phyloP scores from a whole-genome alignment of 2,329 filamentous ascomycete species.

The Talaromyces funiculosus region DNA sequence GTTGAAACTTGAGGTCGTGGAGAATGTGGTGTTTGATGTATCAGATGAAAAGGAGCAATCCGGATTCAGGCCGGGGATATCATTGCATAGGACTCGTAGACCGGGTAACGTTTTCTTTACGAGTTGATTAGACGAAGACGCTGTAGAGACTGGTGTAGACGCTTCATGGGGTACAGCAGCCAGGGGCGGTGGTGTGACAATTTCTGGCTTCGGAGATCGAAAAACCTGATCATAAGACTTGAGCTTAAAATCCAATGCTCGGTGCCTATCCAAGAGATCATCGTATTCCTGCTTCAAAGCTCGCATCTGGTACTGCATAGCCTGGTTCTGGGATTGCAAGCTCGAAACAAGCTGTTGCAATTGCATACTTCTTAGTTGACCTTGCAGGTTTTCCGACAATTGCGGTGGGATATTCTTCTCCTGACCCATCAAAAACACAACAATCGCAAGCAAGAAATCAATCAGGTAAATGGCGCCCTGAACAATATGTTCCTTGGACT shows the following conservation, averaged over 20 bases:
- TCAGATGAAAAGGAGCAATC: slow-evolving; percentile 18
- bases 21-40: slow-evolving; percentile 19
- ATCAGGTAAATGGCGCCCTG: slow-evolving; percentile 35
- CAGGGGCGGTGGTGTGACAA: slow-evolving; percentile 23
- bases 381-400: slow-evolving; percentile 34
- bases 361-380: slow-evolving; percentile 36
- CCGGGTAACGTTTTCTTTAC: slow-evolving; percentile 32
- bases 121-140: not conserved
- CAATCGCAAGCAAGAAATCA: slow-evolving; percentile 35
- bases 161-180: slow-evolving; percentile 18
- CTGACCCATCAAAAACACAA: slow-evolving; percentile 30
- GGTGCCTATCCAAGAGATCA: slow-evolving; percentile 30
- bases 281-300: slow-evolving; percentile 32
- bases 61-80: slow-evolving; percentile 23
- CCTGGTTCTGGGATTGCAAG: slow-evolving; percentile 35
- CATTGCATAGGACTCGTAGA: slow-evolving; percentile 32
- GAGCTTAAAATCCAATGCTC: slow-evolving; percentile 33
- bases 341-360: slow-evolving; percentile 30
- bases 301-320: slow-evolving; percentile 30
- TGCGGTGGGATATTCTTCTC: slow-evolving; percentile 32
- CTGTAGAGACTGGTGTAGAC: slow-evolving; percentile 10
- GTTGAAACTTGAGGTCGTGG: slow-evolving; percentile 25
- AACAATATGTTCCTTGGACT: slow-evolving; percentile 40
- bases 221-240: slow-evolving; percentile 37
- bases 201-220: slow-evolving; percentile 32